These are phyloP conservation scores for Lachancea kluyveri DNA, from an alignment of 805 yeast species.

Conservation along the genomic window DNA sequence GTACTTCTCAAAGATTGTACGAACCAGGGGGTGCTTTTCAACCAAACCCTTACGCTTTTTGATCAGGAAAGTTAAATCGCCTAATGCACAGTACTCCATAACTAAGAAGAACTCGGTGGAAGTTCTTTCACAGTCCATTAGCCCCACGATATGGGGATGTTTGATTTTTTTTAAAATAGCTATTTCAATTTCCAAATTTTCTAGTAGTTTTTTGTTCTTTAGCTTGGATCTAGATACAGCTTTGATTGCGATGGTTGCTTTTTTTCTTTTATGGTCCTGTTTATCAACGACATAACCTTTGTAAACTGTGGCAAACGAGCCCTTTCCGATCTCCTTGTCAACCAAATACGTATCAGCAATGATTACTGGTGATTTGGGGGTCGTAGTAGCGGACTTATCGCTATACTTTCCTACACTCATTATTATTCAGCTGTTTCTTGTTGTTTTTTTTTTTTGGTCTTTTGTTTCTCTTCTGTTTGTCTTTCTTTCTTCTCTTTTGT, in stretches of 20 bases:
- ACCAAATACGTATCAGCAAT: slow-evolving; percentile 24
- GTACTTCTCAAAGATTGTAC: slow-evolving; percentile 67
- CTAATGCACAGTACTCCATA: slow-evolving; percentile 95
- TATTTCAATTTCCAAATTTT: slow-evolving; percentile 89
- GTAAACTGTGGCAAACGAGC: slow-evolving; percentile 93
- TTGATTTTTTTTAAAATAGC: slow-evolving; percentile 79
- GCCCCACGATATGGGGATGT: slow-evolving; percentile 88
- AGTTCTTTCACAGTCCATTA: slow-evolving; percentile 79
- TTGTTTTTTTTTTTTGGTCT: no score
- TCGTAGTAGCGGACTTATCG: no score
- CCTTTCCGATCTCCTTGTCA: slow-evolving; percentile 76
- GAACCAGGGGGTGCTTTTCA: slow-evolving; percentile 70
- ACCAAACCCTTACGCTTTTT: slow-evolving; percentile 66
- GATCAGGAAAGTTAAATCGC: slow-evolving; percentile 86
- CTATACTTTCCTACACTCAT: no score
- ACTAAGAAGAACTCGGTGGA: slow-evolving; percentile 74
- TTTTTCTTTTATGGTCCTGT: slow-evolving; percentile 25
- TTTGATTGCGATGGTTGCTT: slow-evolving; percentile 76
- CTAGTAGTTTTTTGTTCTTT: slow-evolving; percentile 79
- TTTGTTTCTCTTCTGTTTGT: no score
- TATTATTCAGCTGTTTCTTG: no score
- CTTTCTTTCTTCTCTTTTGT: no score
- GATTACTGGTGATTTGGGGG: slow-evolving; percentile 9
- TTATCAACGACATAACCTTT: slow-evolving; percentile 57
- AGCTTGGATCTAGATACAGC: slow-evolving; percentile 78